Evolutionary conservation across 2,329 filamentous ascomycete genomes (phyloP).

Genomic region (Talaromyces sp.): DNA sequence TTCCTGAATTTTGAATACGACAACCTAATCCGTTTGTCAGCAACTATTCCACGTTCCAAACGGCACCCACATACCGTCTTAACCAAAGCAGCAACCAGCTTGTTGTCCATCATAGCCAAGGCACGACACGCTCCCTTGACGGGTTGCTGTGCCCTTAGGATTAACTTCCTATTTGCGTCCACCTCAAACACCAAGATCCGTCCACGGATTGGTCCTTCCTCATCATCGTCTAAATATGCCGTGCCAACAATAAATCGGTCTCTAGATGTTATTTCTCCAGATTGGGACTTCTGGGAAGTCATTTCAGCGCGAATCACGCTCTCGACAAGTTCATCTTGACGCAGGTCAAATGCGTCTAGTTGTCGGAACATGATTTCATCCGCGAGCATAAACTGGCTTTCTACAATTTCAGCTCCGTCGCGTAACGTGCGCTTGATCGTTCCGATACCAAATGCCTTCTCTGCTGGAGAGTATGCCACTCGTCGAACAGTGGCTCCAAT

Average conservation of each 20-base stretch:
- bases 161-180: conserved; percentile 62
- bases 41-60: not conserved
- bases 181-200: conserved; percentile 82
- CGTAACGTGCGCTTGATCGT: conserved; percentile 71
- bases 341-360: conserved; percentile 64
- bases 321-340: conserved; percentile 71
- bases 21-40: conserved; percentile 40
- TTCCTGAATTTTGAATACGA: conserved; percentile 50
- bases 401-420: conserved; percentile 66
- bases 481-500: conserved; percentile 79
- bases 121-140: conserved; percentile 78
- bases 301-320: conserved; percentile 73
- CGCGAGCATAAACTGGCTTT: conserved; percentile 78
- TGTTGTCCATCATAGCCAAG: conserved; percentile 65
- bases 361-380: conserved; percentile 84
- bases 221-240: conserved; percentile 63
- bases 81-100: conserved; percentile 79
- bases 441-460: conserved; percentile 80
- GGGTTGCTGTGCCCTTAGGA: conserved; percentile 61
- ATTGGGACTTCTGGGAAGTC: conserved; percentile 50
- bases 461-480: conserved; percentile 73
- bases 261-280: conserved; percentile 44
- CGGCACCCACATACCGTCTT: conserved; percentile 62
- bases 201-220: conserved; percentile 55
- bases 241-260: conserved; percentile 93